Evolutionary conservation across 805 yeast genomes (phyloP).

Genomic region (Zygoascus tannicola): DNA sequence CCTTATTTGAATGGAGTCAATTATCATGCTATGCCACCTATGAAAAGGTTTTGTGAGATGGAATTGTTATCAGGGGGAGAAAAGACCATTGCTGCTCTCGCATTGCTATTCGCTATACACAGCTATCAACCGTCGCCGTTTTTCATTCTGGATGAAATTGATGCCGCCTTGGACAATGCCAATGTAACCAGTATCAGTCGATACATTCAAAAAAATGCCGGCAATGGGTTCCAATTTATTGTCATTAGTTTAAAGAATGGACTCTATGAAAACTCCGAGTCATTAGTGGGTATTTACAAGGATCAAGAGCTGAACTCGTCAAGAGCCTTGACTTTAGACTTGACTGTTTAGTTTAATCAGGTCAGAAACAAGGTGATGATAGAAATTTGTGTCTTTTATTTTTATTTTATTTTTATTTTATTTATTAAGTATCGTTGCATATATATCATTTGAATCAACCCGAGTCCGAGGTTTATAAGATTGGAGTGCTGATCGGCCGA

Average conservation of each 20-base stretch:
- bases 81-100: conserved; percentile 91
- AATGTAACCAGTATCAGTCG: conserved; percentile 83
- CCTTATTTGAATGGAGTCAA: conserved; percentile 77
- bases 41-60: conserved; percentile 88
- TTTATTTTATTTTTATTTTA: too few species aligned
- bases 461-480: too few species aligned
- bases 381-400: too few species aligned
- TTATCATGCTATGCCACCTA: conserved; percentile 94
- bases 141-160: conserved; percentile 94
- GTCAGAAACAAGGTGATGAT: too few species aligned
- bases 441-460: too few species aligned
- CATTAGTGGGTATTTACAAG: conserved; percentile 79
- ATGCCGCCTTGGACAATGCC: conserved; percentile 88
- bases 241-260: conserved; percentile 86
- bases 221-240: conserved; percentile 62
- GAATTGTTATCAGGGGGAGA: conserved; percentile 93
- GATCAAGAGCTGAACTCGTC: conserved; percentile 20
- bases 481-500: too few species aligned
- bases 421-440: too few species aligned
- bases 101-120: conserved; percentile 83
- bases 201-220: conserved; percentile 71
- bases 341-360: conserved; percentile 11
- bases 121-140: conserved; percentile 90
- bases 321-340: conserved; percentile 18
- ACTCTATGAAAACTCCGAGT: conserved; percentile 78